phyloP scores from a whole-genome alignment of 2,329 filamentous ascomycete species.

The Talaromyces sp. region DNA sequence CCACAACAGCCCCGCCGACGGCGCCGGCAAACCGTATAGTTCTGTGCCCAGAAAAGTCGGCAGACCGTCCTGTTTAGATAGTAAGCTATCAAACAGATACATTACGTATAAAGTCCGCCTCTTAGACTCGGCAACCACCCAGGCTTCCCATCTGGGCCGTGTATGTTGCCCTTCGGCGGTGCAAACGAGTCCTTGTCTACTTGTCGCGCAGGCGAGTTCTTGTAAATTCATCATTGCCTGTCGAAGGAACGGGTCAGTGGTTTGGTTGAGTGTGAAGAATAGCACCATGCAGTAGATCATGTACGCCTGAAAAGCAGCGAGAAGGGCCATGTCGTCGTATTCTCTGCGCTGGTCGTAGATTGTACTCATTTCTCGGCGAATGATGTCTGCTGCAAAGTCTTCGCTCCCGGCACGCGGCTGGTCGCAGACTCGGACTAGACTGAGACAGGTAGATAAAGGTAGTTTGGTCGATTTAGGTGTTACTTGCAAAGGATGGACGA shows the following conservation, averaged over 20 bases:
- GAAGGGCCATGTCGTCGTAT: constrained; percentile 29
- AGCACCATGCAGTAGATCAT: constrained; percentile 52
- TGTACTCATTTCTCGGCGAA: constrained; percentile 27
- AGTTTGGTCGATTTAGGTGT: constrained; percentile 12
- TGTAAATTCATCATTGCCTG: constrained; percentile 51
- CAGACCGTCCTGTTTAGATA: constrained; percentile 43
- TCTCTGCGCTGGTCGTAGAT: constrained; percentile 17
- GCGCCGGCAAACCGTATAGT: constrained; percentile 44
- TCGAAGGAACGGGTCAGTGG: constrained; percentile 34
- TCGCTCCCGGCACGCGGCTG: constrained; percentile 28
- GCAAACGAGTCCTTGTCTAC: constrained; percentile 45
- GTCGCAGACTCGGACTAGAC: constrained; percentile 29
- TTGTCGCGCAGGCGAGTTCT: constrained; percentile 45
- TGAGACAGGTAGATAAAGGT: constrained; percentile 27
- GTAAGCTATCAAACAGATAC: constrained; percentile 54
- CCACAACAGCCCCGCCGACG: constrained; percentile 47
- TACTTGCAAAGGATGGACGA: constrained; percentile 28
- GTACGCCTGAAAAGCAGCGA: constrained; percentile 53
- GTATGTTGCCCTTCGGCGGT: constrained; percentile 37
- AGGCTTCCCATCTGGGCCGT: constrained; percentile 52
- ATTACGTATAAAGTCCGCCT: constrained; percentile 51
- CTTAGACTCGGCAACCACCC: constrained; percentile 54
- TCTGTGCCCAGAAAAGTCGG: constrained; percentile 52
- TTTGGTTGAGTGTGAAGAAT: constrained; percentile 41
- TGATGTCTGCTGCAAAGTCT: constrained; percentile 21